phyloP scores from a whole-genome alignment of 805 yeast genomes.

The Spathaspora girioi region DNA sequence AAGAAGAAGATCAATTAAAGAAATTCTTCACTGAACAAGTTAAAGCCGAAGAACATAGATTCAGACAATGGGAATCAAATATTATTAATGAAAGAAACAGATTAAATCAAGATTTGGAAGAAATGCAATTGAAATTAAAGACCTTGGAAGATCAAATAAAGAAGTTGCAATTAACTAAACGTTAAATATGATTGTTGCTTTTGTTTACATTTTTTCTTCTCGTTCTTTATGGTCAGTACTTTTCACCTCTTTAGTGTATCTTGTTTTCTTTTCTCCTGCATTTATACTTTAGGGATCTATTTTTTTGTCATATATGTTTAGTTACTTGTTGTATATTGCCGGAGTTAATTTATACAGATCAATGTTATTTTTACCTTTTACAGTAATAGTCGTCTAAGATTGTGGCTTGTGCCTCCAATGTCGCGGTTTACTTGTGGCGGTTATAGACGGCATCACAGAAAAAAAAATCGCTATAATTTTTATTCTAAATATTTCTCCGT shows the following conservation, averaged over 20 bases:
- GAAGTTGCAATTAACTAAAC: constrained; percentile 42
- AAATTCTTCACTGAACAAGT: constrained; percentile 94
- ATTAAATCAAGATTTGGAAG: constrained; percentile 89
- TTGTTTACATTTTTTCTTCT: neutral
- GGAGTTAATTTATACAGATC: neutral
- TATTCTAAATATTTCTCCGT: neutral
- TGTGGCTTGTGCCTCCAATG: neutral
- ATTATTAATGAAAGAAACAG: constrained; percentile 93
- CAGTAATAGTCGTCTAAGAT: neutral
- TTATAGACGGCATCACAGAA: neutral
- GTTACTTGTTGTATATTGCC: neutral
- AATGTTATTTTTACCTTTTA: neutral
- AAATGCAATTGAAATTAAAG: constrained; percentile 74
- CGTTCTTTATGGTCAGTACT: too few species aligned
- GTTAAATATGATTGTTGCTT: constrained; percentile 12
- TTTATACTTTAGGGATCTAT: neutral
- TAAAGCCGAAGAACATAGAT: constrained; percentile 93
- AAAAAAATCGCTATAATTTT: neutral
- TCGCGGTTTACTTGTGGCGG: neutral
- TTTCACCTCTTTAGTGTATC: neutral
- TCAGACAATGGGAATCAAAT: constrained; percentile 98
- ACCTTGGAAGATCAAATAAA: constrained; percentile 73
- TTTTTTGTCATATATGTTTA: neutral
- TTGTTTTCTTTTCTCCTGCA: neutral
- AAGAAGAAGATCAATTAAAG: constrained; percentile 92